phyloP scores from a whole-genome alignment of 78 protist species.

The Dictyostelium firmibasis region DNA sequence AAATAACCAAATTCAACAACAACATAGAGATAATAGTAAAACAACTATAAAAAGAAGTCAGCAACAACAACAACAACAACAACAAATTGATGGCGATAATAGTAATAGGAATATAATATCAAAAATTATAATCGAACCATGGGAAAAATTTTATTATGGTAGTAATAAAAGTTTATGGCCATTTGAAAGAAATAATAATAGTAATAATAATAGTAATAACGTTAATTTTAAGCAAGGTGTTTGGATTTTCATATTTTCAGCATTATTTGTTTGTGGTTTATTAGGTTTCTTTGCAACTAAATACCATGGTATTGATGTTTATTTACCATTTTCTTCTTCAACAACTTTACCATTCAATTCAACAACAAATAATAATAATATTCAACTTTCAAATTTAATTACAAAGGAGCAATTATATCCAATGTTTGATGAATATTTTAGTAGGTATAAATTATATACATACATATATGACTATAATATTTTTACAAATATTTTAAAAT shows the following conservation, averaged over 20 bases:
- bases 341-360: neutral
- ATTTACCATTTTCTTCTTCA: neutral
- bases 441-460: too few relatives aligned
- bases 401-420: neutral
- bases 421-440: neutral
- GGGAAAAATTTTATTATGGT: neutral
- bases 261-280: neutral
- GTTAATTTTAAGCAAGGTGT: neutral
- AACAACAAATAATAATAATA: neutral
- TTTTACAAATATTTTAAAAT: too few relatives aligned
- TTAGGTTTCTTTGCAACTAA: neutral
- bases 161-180: neutral
- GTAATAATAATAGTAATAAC: neutral
- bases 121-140: neutral
- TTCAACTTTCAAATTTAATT: neutral
- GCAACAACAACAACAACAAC: neutral
- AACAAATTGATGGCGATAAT: too few relatives aligned
- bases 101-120: neutral
- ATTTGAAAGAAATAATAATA: neutral
- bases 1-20: neutral
- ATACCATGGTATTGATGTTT: neutral
- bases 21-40: neutral
- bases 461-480: too few relatives aligned
- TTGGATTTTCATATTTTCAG: neutral
- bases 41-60: neutral